Percentiles rank a stretch among this genome's conserved stretches.
Conservation (phyloP, 1,284 basidiomycete species). For the Flammula alnicola region DNA sequence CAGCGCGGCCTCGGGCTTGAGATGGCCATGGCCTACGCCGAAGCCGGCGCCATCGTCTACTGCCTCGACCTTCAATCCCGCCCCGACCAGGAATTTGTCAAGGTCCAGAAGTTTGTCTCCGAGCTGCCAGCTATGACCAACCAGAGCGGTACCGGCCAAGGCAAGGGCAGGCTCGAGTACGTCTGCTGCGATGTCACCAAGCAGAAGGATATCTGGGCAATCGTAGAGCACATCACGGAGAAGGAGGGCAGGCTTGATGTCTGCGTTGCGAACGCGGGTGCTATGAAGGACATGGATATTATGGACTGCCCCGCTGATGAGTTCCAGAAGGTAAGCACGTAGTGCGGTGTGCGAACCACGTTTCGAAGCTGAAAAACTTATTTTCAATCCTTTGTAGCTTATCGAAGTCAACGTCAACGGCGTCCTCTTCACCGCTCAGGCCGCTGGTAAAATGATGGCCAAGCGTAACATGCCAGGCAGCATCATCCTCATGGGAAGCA, state of each 20-base stretch:
- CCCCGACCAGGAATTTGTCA: constrained; percentile 51
- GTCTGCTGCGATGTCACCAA: constrained; percentile 64
- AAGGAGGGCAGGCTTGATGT: constrained; percentile 67
- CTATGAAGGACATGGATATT: constrained; percentile 63
- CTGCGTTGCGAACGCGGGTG: constrained; percentile 76
- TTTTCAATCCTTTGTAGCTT: constrained; percentile 54
- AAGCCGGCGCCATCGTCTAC: constrained; percentile 56
- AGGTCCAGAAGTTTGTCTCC: constrained; percentile 57
- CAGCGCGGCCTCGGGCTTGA: constrained; percentile 77
- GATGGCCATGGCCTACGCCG: constrained; percentile 69
- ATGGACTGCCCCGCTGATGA: constrained; percentile 70
- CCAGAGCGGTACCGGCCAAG: constrained; percentile 5
- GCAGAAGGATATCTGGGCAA: constrained; percentile 55
- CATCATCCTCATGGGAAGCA: constrained; percentile 80
- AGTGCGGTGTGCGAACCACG: background rate
- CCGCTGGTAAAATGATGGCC: constrained; percentile 74
- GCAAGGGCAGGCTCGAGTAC: constrained; percentile 64
- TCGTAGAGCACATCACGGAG: constrained; percentile 60
- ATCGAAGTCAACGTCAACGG: constrained; percentile 77
- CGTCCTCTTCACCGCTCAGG: constrained; percentile 78
- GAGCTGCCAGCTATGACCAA: constrained; percentile 49
- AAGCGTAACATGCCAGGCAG: constrained; percentile 70
- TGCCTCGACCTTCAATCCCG: constrained; percentile 53
- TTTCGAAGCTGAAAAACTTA: background rate
- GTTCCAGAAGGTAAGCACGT: constrained; percentile 59